Percentiles rank a stretch among this genome's conserved stretches.
phyloP scores from a whole-genome alignment of 352 stramenopile species.

The Phytophthora melonis region DNA sequence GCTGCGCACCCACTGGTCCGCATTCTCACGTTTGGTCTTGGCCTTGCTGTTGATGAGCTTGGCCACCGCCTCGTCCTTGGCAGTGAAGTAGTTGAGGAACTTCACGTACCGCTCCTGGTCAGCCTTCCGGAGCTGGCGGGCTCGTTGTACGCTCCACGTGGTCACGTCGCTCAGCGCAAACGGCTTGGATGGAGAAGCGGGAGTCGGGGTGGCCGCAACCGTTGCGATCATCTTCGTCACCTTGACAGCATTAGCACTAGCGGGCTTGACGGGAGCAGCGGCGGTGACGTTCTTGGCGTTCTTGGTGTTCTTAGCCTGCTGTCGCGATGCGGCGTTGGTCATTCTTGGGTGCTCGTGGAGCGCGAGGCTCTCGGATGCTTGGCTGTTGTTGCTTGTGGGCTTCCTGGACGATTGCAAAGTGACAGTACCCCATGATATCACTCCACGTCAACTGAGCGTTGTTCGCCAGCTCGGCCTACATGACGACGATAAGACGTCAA shows the following conservation, averaged over 20 bases:
- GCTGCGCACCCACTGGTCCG: slow-evolving; percentile 10
- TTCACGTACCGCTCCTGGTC: slow-evolving; percentile 8
- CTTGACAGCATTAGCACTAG: too few species aligned
- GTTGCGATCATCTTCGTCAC: too few species aligned
- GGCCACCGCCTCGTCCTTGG: not conserved
- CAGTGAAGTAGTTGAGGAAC: slow-evolving; percentile 23
- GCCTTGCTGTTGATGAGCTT: not conserved
- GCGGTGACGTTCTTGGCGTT: too few species aligned
- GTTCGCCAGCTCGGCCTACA: too few species aligned
- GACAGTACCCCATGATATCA: too few species aligned
- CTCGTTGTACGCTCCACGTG: slow-evolving; percentile 12
- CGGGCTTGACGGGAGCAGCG: too few species aligned
- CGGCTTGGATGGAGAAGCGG: not conserved
- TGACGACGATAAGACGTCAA: too few species aligned
- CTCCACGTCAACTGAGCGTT: too few species aligned
- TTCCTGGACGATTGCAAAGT: not conserved
- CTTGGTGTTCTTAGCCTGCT: slow-evolving; percentile 13
- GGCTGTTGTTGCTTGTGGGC: not conserved
- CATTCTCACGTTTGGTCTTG: slow-evolving; percentile 12
- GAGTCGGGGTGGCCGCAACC: too few species aligned
- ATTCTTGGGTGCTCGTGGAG: slow-evolving; percentile 1
- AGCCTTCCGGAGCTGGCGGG: slow-evolving; percentile 10
- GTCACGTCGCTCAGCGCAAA: slow-evolving; percentile 11
- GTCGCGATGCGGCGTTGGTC: slow-evolving; percentile 16
- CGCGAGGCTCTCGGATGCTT: not conserved